These are phyloP conservation scores for Penicillium psychrofluorescens DNA, from an alignment of 495 filamentous ascomycete genomes.

Conservation along the genomic window DNA sequence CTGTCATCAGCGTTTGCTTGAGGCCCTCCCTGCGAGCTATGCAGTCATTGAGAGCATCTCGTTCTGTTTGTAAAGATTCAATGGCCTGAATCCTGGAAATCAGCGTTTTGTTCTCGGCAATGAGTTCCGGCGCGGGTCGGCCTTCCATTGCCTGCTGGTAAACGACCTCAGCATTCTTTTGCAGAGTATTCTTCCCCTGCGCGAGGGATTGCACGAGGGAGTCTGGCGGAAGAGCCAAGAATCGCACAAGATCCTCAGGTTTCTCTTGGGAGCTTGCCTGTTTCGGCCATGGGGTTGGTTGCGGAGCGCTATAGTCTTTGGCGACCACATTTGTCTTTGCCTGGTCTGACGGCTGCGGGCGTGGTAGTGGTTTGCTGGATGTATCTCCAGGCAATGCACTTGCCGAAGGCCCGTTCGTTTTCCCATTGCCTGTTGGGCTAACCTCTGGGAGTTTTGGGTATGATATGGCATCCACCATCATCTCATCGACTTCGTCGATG, in stretches of 20 bases:
- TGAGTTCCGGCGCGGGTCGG: conserved; percentile 26
- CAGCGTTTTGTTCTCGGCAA: conserved; percentile 29
- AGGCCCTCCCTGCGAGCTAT: conserved; percentile 22
- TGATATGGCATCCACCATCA: conserved; percentile 13
- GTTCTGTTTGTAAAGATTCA: conserved; percentile 22
- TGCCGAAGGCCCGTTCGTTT: background rate
- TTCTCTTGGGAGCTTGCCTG: conserved; percentile 15
- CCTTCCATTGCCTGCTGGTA: conserved; percentile 36
- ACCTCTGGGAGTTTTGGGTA: conserved; percentile 26
- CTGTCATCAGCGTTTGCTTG: conserved; percentile 26
- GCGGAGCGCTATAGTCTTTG: conserved; percentile 1
- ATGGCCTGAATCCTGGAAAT: conserved; percentile 28
- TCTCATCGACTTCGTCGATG: conserved; percentile 19
- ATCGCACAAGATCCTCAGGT: conserved; percentile 20
- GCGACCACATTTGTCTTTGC: conserved; percentile 2
- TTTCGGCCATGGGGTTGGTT: conserved; percentile 9
- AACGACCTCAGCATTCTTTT: conserved; percentile 31
- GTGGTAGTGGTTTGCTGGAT: background rate
- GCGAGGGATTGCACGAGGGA: conserved; percentile 15
- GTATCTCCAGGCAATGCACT: conserved; percentile 1
- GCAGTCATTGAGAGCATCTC: conserved; percentile 13
- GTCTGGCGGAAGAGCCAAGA: conserved; percentile 17
- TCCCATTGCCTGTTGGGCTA: conserved; percentile 7
- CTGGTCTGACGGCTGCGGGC: conserved; percentile 3
- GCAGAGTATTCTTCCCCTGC: conserved; percentile 18